These are phyloP conservation scores for Pelargonium cotyledonis DNA, from an alignment of 441 rosid genomes.

Conservation along the genomic window DNA sequence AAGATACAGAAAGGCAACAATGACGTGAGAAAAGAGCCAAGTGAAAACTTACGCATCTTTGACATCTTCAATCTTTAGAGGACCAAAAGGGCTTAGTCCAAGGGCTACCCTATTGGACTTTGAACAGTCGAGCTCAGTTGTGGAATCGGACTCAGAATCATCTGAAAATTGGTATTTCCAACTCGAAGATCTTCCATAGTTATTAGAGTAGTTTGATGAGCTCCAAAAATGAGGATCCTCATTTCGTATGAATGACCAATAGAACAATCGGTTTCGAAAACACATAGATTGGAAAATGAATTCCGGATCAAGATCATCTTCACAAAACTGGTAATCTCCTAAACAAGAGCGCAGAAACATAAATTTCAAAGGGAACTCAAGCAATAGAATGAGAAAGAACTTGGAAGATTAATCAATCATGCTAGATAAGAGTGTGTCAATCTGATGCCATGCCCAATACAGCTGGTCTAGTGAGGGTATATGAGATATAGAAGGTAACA, in stretches of 20 bases:
- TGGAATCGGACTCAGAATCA: conserved; percentile 39
- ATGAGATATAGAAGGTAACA: no score
- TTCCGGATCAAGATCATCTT: conserved; percentile 46
- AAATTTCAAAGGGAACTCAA: conserved; percentile 8
- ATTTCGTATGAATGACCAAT: conserved; percentile 60
- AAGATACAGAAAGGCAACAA: no score
- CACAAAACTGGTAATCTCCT: conserved; percentile 60
- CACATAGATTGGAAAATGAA: conserved; percentile 52
- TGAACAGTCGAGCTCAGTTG: conserved; percentile 29
- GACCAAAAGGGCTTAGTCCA: conserved; percentile 66
- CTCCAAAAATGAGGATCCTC: conserved; percentile 44
- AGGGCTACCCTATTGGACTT: conserved; percentile 65
- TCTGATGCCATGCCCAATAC: no score
- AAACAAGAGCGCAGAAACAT: conserved; percentile 22
- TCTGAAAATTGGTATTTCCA: conserved; percentile 39
- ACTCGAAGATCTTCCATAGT: conserved; percentile 33
- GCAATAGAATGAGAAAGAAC: conserved; percentile 1
- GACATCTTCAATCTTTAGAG: conserved; percentile 64
- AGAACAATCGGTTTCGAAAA: conserved; percentile 47
- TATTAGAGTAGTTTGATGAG: conserved; percentile 36
- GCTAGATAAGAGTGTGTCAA: no score
- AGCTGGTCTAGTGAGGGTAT: no score
- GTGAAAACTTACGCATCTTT: conserved; percentile 61
- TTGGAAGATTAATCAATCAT: not conserved
- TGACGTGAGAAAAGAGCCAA: not conserved